Conservation (phyloP, 768 basidiomycete genomes). For the Leccinellum rugosiceps region DNA sequence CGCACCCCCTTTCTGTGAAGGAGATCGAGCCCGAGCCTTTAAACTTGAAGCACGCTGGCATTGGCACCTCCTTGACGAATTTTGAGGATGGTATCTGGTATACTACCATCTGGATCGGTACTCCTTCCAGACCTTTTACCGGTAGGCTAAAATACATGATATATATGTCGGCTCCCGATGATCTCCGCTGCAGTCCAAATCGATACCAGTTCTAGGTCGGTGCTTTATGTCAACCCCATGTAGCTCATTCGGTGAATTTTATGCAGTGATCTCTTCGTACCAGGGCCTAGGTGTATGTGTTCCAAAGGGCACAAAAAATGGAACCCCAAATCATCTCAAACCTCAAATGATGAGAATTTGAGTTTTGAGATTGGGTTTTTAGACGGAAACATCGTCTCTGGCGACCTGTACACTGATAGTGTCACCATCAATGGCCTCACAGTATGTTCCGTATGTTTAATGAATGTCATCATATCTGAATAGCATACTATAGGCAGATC, state of each 20-base stretch:
- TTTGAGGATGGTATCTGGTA: background rate
- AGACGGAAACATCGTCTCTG: background rate
- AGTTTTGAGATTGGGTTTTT: background rate
- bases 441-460: background rate
- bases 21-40: background rate
- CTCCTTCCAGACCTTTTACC: background rate
- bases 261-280: background rate
- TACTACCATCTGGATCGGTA: background rate
- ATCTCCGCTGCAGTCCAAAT: background rate
- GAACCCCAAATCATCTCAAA: background rate
- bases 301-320: background rate
- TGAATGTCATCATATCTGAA: background rate
- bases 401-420: background rate
- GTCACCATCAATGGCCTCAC: background rate
- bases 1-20: background rate
- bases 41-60: background rate
- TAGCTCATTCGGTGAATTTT: background rate
- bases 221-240: background rate
- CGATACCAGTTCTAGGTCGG: background rate
- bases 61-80: background rate
- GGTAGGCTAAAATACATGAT: background rate
- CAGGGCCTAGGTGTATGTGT: background rate
- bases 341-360: background rate
- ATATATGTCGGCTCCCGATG: background rate
- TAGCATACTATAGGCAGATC: background rate